These are phyloP conservation scores for Aspergillus glaucus DNA, from an alignment of 2,329 filamentous ascomycete species.

Conservation along the genomic window DNA sequence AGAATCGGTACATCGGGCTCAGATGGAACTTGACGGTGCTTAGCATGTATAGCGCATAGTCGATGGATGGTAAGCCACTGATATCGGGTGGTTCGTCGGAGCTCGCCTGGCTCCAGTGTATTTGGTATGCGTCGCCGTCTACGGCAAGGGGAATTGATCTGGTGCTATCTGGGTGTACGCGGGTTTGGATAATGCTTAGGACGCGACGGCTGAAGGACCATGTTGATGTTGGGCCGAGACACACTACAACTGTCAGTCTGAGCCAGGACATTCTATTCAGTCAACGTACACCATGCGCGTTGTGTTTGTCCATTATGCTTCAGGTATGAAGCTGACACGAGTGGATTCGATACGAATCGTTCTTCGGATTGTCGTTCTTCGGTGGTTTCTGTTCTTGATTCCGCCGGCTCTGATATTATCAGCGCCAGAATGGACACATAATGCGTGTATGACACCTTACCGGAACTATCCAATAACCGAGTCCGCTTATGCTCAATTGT, in stretches of 20 bases:
- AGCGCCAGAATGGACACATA: not conserved
- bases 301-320: slow-evolving; percentile 4
- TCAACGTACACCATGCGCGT: slow-evolving; percentile 12
- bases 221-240: slow-evolving; percentile 49
- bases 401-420: not conserved
- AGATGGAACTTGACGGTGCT: slow-evolving; percentile 53
- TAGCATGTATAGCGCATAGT: slow-evolving; percentile 48
- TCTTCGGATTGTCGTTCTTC: slow-evolving; percentile 22
- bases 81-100: slow-evolving; percentile 23
- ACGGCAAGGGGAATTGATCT: slow-evolving; percentile 36
- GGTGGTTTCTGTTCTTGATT: not conserved
- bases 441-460: not conserved
- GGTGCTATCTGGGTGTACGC: slow-evolving; percentile 37
- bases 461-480: not conserved
- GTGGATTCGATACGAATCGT: slow-evolving; percentile 13
- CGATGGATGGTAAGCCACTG: slow-evolving; percentile 42
- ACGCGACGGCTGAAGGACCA: slow-evolving; percentile 50
- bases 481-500: not conserved
- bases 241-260: slow-evolving; percentile 29
- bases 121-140: slow-evolving; percentile 45
- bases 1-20: slow-evolving; percentile 48
- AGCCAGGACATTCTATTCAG: not conserved
- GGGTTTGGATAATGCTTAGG: slow-evolving; percentile 43
- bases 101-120: slow-evolving; percentile 42
- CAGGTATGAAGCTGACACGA: slow-evolving; percentile 26